phyloP scores from a whole-genome alignment of 179 eudicot species.

The Patellifolia procumbens region DNA sequence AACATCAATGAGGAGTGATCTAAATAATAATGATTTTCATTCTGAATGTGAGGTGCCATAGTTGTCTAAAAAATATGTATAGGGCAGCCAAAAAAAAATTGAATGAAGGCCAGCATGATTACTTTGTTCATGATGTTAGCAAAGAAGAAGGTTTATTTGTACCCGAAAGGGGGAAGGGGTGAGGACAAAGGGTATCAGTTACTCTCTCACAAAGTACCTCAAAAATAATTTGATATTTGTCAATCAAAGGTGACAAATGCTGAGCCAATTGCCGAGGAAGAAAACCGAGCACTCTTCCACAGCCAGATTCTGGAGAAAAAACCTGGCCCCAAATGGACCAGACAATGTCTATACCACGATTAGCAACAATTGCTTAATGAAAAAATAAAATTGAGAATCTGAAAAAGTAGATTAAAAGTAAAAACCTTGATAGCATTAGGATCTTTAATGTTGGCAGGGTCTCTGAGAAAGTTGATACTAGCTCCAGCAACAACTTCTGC shows the following conservation, averaged over 20 bases:
- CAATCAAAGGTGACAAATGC: conserved; percentile 73
- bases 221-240: conserved; percentile 55
- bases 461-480: conserved; percentile 59
- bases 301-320: conserved; percentile 50
- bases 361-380: conserved; percentile 6
- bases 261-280: conserved; percentile 76
- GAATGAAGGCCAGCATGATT: not conserved
- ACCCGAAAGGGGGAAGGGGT: not conserved
- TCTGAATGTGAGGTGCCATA: no score
- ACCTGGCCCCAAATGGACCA: conserved; percentile 54
- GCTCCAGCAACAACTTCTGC: conserved; percentile 51
- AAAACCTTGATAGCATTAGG: conserved; percentile 84
- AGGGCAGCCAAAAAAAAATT: not conserved
- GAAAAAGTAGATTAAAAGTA: no score
- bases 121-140: not conserved
- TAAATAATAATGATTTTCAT: no score
- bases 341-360: conserved; percentile 17
- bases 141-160: not conserved
- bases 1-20: not conserved
- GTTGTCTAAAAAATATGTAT: not conserved
- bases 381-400: conserved; percentile 23
- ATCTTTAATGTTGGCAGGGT: conserved; percentile 71
- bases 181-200: conserved; percentile 4
- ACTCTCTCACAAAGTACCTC: conserved; percentile 47
- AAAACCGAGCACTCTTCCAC: conserved; percentile 58